phyloP scores from a whole-genome alignment of 2,329 filamentous ascomycete species.

The Aspergillus sp. region DNA sequence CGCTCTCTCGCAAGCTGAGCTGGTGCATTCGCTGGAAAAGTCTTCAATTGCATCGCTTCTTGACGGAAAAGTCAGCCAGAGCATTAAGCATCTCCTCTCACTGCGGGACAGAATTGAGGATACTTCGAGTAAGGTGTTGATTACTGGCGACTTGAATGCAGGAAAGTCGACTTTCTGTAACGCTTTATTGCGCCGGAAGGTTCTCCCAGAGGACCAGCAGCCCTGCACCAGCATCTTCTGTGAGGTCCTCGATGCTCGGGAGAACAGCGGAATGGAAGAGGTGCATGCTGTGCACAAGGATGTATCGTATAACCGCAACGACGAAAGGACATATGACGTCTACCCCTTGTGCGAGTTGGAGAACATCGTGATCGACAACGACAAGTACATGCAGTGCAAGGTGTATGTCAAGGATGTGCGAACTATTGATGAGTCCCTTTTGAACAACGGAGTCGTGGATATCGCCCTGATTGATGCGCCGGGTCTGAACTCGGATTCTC shows the following conservation, averaged over 20 bases:
- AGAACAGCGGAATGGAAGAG: conserved; percentile 87
- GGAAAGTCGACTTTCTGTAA: conserved; percentile 99
- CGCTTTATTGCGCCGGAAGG: conserved; percentile 83
- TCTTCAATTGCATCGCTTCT: conserved; percentile 80
- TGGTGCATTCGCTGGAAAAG: conserved; percentile 93
- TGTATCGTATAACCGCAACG: conserved; percentile 71
- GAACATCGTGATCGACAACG: conserved; percentile 81
- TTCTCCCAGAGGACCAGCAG: conserved; percentile 93
- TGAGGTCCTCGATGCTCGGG: conserved; percentile 84
- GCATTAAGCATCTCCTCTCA: conserved; percentile 79
- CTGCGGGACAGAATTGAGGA: conserved; percentile 93
- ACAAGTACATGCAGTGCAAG: conserved; percentile 88
- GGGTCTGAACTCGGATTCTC: conserved; percentile 88
- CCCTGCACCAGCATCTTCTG: conserved; percentile 98
- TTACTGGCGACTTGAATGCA: conserved; percentile 93
- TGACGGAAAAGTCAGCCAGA: conserved; percentile 90
- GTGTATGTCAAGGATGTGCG: conserved; percentile 90
- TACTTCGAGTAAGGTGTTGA: conserved; percentile 90
- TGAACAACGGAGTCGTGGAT: conserved; percentile 97
- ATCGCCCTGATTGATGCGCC: conserved; percentile 96
- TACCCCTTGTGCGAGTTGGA: conserved; percentile 73
- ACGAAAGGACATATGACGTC: conserved; percentile 90
- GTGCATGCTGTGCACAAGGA: conserved; percentile 91
- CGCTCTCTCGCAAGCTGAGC: conserved; percentile 73
- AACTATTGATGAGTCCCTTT: conserved; percentile 80